Evolutionary conservation across 495 filamentous ascomycete species (phyloP).

Genomic region (Penicillium verhagenii): DNA sequence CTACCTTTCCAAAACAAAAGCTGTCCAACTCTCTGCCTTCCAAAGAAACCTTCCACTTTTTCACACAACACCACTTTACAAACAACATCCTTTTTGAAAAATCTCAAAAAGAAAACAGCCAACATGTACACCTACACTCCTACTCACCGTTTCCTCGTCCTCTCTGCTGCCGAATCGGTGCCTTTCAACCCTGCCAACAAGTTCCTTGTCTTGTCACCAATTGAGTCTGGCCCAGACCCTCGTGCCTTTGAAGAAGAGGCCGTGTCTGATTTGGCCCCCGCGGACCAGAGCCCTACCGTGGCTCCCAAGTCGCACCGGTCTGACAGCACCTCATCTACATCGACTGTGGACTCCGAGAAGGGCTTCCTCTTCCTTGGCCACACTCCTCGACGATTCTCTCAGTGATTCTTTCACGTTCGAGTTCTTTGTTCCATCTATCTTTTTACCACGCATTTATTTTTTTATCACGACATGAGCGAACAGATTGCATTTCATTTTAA

Average conservation of each 20-base stretch:
- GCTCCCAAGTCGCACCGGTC: constrained; percentile 16
- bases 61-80: not conserved
- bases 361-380: constrained; percentile 37
- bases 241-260: constrained; percentile 24
- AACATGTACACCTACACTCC: constrained; percentile 42
- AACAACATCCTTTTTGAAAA: not conserved
- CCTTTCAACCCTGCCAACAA: constrained; percentile 26
- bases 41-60: not conserved
- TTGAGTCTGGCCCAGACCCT: constrained; percentile 34
- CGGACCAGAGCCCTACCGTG: constrained; percentile 8
- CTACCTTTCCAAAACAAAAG: not conserved
- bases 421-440: constrained; percentile 12
- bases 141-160: constrained; percentile 38
- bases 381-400: constrained; percentile 14
- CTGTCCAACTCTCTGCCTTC: not conserved
- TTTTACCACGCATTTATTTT: constrained; percentile 13
- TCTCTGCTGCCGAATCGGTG: constrained; percentile 20
- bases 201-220: constrained; percentile 39
- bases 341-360: constrained; percentile 18
- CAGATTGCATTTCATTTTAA: constrained; percentile 13
- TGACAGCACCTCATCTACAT: constrained; percentile 24
- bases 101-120: constrained; percentile 9
- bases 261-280: constrained; percentile 14
- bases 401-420: constrained; percentile 9
- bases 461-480: constrained; percentile 16